Conservation (phyloP, 2,329 filamentous ascomycete genomes). For the Myriosclerotinia curreyana region DNA sequence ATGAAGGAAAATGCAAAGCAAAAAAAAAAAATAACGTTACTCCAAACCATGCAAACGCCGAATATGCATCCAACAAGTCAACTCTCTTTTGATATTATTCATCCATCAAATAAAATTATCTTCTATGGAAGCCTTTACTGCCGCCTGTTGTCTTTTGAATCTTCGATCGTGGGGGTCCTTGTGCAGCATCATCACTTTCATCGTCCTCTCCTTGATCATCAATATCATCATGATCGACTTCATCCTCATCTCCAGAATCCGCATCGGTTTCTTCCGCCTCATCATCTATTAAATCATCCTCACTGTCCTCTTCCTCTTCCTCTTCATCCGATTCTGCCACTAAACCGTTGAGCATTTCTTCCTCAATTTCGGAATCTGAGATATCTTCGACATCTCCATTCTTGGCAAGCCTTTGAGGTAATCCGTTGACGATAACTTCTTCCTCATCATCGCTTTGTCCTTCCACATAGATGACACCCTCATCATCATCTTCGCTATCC, state of each 20-base stretch:
- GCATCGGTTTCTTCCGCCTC: slow-evolving; percentile 48
- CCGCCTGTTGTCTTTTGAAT: slow-evolving; percentile 31
- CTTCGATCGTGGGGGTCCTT: slow-evolving; percentile 34
- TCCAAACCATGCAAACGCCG: slow-evolving; percentile 34
- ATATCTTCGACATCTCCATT: slow-evolving; percentile 32
- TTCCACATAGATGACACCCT: slow-evolving; percentile 81
- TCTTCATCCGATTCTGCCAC: slow-evolving; percentile 49
- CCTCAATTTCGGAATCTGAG: slow-evolving; percentile 36
- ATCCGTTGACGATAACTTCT: slow-evolving; percentile 43
- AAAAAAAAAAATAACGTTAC: slow-evolving; percentile 28
- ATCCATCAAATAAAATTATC: slow-evolving; percentile 20
- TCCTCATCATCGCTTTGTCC: slow-evolving; percentile 60
- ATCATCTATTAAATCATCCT: slow-evolving; percentile 49
- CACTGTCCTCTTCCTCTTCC: slow-evolving; percentile 46
- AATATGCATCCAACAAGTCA: slow-evolving; percentile 9
- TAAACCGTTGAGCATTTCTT: slow-evolving; percentile 45
- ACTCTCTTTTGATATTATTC: neutral
- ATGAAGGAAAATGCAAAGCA: neutral
- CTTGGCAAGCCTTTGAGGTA: slow-evolving; percentile 34
- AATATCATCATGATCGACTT: slow-evolving; percentile 46
- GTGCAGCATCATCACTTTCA: slow-evolving; percentile 43
- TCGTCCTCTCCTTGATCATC: slow-evolving; percentile 45
- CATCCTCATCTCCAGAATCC: slow-evolving; percentile 43
- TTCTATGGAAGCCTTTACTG: slow-evolving; percentile 20
- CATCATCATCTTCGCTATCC: slow-evolving; percentile 46